A percentile compares a stretch with the other conserved stretches of the same genome.
Conservation (phyloP, 768 basidiomycete species). For the Antrodiella citrinella region DNA sequence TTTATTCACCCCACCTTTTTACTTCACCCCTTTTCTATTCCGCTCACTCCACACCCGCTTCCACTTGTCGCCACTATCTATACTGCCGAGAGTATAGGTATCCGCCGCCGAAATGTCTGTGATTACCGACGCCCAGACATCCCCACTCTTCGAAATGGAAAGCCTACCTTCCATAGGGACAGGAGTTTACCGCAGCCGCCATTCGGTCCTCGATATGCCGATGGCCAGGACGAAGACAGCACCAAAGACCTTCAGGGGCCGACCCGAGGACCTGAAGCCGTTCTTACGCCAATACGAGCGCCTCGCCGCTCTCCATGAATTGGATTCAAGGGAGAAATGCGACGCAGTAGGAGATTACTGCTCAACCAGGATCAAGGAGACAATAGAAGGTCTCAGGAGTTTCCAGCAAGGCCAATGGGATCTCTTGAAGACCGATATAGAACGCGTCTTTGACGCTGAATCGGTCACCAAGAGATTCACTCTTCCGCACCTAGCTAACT, state of each 20-base stretch:
- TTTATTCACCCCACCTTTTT: neutral
- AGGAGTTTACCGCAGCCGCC: neutral
- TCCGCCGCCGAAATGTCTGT: no score
- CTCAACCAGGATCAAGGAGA: neutral
- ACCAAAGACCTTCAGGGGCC: neutral
- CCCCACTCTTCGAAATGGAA: neutral
- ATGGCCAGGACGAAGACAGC: neutral
- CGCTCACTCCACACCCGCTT: neutral
- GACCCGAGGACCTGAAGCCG: neutral
- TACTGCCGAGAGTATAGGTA: neutral
- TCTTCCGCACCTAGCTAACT: neutral
- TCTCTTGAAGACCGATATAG: neutral
- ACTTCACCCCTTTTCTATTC: neutral
- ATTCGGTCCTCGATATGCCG: neutral
- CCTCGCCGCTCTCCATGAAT: neutral
- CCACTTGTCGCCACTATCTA: neutral
- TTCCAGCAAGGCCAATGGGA: neutral
- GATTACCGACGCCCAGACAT: no score
- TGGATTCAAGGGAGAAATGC: neutral
- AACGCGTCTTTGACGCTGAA: conserved; percentile 2
- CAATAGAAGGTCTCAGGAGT: neutral
- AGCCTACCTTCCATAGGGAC: neutral
- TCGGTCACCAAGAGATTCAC: neutral
- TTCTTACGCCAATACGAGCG: neutral
- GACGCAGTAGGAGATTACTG: neutral